These are phyloP conservation scores for Sporormia fimetaria DNA, from an alignment of 495 filamentous ascomycete species.

Conservation along the genomic window DNA sequence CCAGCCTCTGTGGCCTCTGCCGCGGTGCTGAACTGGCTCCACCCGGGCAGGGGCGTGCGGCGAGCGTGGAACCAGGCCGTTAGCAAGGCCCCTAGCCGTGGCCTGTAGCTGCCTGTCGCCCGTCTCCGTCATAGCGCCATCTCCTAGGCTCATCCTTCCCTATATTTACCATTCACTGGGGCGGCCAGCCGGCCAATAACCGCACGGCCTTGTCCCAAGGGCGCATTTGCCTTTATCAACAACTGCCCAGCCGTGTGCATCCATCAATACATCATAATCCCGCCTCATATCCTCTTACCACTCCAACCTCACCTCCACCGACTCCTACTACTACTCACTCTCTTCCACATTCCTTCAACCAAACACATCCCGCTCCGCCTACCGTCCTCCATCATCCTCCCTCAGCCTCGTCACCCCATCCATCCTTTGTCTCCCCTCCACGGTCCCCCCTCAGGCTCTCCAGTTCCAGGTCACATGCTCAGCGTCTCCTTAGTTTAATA, in stretches of 20 bases:
- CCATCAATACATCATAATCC: conserved; percentile 24
- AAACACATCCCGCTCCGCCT: not conserved
- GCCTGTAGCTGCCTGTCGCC: not conserved
- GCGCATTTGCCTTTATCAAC: conserved; percentile 4
- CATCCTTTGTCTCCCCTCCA: conserved; percentile 3
- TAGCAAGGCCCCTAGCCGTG: conserved; percentile 1
- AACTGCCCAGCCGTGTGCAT: conserved; percentile 17
- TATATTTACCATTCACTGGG: conserved; percentile 20
- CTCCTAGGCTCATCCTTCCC: conserved; percentile 24
- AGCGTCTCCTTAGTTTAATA: conserved; percentile 22
- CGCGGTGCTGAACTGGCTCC: too few species aligned
- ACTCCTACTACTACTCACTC: conserved; percentile 8
- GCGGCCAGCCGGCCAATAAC: conserved; percentile 17
- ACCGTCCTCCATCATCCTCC: conserved; percentile 1
- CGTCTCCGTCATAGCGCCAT: conserved; percentile 20
- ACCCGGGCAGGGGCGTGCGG: too few species aligned
- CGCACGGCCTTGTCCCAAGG: conserved; percentile 1
- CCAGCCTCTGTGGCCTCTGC: too few species aligned
- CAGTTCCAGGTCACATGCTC: conserved; percentile 13
- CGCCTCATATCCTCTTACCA: conserved; percentile 12
- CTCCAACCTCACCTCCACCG: conserved; percentile 2
- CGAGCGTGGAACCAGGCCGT: too few species aligned
- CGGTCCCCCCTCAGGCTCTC: not conserved
- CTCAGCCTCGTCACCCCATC: conserved; percentile 8
- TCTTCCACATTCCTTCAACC: conserved; percentile 22